A percentile compares a stretch with the other conserved stretches of the same genome.
phyloP scores from a whole-genome alignment of 129 eudicot species.

The Chrysanthemum makinoi region DNA sequence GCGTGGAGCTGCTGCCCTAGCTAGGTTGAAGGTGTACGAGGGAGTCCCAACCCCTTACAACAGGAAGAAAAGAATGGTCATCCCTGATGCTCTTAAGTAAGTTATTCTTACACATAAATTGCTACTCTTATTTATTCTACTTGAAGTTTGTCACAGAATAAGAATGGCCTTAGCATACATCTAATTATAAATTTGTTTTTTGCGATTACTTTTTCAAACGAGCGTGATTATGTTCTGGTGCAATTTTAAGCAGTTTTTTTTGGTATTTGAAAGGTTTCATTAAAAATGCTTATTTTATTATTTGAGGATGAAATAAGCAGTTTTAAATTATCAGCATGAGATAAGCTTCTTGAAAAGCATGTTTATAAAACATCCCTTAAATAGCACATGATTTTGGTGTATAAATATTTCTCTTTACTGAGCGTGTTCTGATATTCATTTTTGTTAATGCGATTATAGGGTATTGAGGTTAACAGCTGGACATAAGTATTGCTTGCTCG shows the following conservation, averaged over 20 bases:
- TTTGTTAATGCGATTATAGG: slow-evolving; percentile 24
- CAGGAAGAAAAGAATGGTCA: slow-evolving; percentile 87
- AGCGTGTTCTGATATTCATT: too few species aligned
- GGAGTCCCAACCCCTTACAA: slow-evolving; percentile 92
- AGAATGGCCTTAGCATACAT: neutral
- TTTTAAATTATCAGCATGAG: too few species aligned
- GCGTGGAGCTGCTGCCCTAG: slow-evolving; percentile 88
- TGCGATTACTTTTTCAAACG: neutral
- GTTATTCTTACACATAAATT: neutral
- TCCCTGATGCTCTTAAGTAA: slow-evolving; percentile 92
- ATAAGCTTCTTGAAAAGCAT: too few species aligned
- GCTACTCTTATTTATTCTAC: neutral
- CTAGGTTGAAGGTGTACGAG: slow-evolving; percentile 76
- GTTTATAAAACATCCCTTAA: too few species aligned
- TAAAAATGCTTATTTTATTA: too few species aligned
- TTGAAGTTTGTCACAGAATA: too few species aligned
- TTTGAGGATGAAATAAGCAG: too few species aligned
- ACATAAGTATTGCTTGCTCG: slow-evolving; percentile 83
- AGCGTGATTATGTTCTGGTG: too few species aligned
- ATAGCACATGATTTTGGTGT: too few species aligned
- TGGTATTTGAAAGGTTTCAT: too few species aligned
- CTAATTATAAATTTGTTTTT: neutral
- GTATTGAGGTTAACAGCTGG: slow-evolving; percentile 95
- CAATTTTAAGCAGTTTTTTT: too few species aligned
- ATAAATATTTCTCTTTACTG: too few species aligned